These are phyloP conservation scores for Candida ortonii DNA, from an alignment of 805 yeast species.

Conservation along the genomic window DNA sequence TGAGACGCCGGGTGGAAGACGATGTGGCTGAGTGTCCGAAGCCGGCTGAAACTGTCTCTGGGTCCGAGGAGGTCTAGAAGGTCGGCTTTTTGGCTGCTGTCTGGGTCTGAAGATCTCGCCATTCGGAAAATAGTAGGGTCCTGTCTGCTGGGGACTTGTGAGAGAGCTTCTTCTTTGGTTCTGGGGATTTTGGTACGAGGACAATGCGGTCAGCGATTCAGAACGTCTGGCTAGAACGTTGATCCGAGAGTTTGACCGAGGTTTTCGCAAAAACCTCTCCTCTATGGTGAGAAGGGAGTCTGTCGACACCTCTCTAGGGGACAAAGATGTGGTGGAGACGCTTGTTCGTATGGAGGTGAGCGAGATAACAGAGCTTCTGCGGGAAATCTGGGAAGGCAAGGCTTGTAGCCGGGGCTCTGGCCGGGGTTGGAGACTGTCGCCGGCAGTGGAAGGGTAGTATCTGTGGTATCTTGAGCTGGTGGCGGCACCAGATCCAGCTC, in stretches of 20 bases:
- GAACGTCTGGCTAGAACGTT: slow-evolving; percentile 15
- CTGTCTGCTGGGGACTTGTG: slow-evolving; percentile 2
- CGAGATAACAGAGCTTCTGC: slow-evolving; percentile 36
- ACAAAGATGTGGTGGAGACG: slow-evolving; percentile 4
- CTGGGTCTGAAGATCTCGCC: slow-evolving; percentile 54
- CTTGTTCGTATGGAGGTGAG: slow-evolving; percentile 19
- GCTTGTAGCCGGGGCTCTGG: slow-evolving; percentile 3
- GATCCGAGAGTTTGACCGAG: slow-evolving; percentile 28
- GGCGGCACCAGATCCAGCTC: too few relatives aligned
- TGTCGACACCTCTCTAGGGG: slow-evolving; percentile 38
- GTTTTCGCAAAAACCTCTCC: slow-evolving; percentile 37
- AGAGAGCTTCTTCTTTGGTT: slow-evolving; percentile 3
- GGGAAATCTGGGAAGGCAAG: slow-evolving; percentile 28
- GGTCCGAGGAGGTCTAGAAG: slow-evolving; percentile 35
- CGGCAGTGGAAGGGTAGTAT: background rate
- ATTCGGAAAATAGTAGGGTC: slow-evolving; percentile 43
- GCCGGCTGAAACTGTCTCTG: slow-evolving; percentile 8
- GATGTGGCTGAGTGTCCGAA: background rate
- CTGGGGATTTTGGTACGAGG: slow-evolving; percentile 6
- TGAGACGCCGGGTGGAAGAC: slow-evolving; percentile 7
- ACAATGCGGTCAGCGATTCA: slow-evolving; percentile 17
- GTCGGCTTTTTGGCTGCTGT: slow-evolving; percentile 37
- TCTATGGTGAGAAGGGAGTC: slow-evolving; percentile 39
- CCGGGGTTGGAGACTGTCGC: slow-evolving; percentile 2
- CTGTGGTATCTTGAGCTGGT: slow-evolving; percentile 2